These are phyloP conservation scores for Annulohypoxylon moriforme DNA, from an alignment of 495 filamentous ascomycete genomes.

Conservation along the genomic window DNA sequence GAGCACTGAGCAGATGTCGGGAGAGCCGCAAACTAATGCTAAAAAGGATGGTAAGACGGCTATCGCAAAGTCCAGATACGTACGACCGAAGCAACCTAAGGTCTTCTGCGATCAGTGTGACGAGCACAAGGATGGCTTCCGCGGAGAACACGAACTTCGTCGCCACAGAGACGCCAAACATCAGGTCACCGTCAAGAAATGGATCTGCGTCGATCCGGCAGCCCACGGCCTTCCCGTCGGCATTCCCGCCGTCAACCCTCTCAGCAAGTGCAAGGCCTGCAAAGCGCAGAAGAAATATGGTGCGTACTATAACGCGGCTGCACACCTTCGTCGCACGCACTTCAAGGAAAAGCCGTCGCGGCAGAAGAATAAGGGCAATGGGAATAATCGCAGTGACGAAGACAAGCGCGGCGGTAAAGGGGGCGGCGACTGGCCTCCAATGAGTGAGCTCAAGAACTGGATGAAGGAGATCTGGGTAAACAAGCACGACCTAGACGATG, in stretches of 20 bases:
- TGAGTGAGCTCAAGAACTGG: slow-evolving; percentile 85
- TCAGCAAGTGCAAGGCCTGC: slow-evolving; percentile 91
- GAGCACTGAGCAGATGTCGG: slow-evolving; percentile 40
- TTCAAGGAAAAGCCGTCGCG: slow-evolving; percentile 68
- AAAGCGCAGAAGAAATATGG: slow-evolving; percentile 81
- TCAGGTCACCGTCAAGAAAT: slow-evolving; percentile 77
- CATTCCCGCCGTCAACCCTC: slow-evolving; percentile 67
- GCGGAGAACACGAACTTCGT: slow-evolving; percentile 92
- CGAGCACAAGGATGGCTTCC: slow-evolving; percentile 85
- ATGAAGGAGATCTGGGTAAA: slow-evolving; percentile 73
- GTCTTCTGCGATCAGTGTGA: slow-evolving; percentile 79
- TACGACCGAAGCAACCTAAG: slow-evolving; percentile 80
- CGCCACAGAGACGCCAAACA: slow-evolving; percentile 88
- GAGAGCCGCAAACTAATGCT: slow-evolving; percentile 35
- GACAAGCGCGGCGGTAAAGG: slow-evolving; percentile 84
- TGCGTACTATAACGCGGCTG: slow-evolving; percentile 95
- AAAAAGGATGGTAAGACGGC: slow-evolving; percentile 61
- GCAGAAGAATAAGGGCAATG: slow-evolving; percentile 54
- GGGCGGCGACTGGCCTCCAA: slow-evolving; percentile 83
- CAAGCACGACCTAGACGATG: slow-evolving; percentile 47
- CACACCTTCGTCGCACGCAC: slow-evolving; percentile 89
- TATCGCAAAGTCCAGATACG: slow-evolving; percentile 76
- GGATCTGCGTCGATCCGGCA: slow-evolving; percentile 69
- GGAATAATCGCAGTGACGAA: slow-evolving; percentile 47
- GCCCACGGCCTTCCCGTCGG: slow-evolving; percentile 50